Evolutionary conservation across 2,329 filamentous ascomycete genomes (phyloP), one percentile per base, ranked within the genome.

Genomic region (Ambrosiella beaveri): DNA sequence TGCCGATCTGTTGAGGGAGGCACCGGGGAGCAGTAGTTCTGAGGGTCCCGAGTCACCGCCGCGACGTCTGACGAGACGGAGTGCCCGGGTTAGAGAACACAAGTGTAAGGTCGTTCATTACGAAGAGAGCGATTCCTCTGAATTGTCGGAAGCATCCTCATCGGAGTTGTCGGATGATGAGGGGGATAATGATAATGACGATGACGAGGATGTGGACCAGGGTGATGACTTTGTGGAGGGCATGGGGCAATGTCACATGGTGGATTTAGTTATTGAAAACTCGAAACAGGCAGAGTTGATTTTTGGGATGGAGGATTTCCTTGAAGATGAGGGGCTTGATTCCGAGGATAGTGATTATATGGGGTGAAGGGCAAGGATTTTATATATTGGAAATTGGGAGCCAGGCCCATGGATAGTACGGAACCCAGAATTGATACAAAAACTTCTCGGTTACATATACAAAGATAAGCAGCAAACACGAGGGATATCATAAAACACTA

Each of bases 261-360:
- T 90, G 15, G 78, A 85, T 61, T 76, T 90, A 49, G 73, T 80
- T 50, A 82, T 90, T 63, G 86, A 90, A 68, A 90, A 90, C 66
- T 78, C 86, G 65, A 82, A 87, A 61, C 81, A 82, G 4, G 75
- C 75, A 1, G 86, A 88, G 69, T 71, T 77, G 27, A 81, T 84
- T 61, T 86, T 77, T 62, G 76, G 76, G 19, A 86, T 88, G 73
- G 79, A 77, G 1, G 85, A 91, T 66, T 90, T 91, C 64, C 68
- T 86, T 12, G 69, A 85, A 11, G 27, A 15, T 68, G 70, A 73
- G 2, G 74, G 74, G 40, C 75, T 79, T 41, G 73, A 71, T 2
- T 77, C 79, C 68, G 76, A 72, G 0, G 77, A 55, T 13, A 61
- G 59, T 50, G 61, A 62, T 17, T 58, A 60, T 27, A 45, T 13